Base-by-base conservation (phyloP, 2,329 filamentous ascomycete species). In the Stemphylium vesicarium region DNA sequence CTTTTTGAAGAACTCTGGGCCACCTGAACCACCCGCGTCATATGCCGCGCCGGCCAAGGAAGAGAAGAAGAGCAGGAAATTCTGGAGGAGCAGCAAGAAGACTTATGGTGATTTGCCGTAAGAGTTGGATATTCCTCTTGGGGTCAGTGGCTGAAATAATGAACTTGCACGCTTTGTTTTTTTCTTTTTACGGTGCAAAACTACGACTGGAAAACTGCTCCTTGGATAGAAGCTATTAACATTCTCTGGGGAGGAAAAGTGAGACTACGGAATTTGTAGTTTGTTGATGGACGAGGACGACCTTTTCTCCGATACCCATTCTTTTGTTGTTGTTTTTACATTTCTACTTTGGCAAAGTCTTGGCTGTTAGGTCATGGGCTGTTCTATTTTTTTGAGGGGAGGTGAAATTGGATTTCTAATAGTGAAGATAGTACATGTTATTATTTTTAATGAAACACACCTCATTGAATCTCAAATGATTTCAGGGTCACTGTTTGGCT, bases 1-100 rank as follows among this genome's bases (percentile, higher is more conserved):
- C 48, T 80, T 80, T 57, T 53, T 80, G 35, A 71, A 71, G 29
- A 75, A 72, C 26, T 77, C 73, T 1, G 78, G 75, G 0, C 78
- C 78, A 0, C 72, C 72, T 3, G 71, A 73, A 33, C 62, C 65
- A 7, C 26, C 59, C 1, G 47, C 54, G 16, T 32, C 45, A 4
- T 38, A 26, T 6, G 55, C 53, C n/a, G 32, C 47, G 15, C 51
- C 56, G 2, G 50, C 26, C 1, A 59, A 53, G 36, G 73, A 75
- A 41, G 66, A 69, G 15, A 73, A 71, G 64, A 68, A 69, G 46
- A 65, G 63, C 39, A 49, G 61, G 33, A 72, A 64, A 48, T 75
- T 75, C 52, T 75, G 73, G 73, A 49, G 65, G 13, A 71, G 67
- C 55, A 71, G 67, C 55, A 70, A 68, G 54, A 68, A 65, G 59